These are phyloP conservation scores for Tephrocybe sp. DNA, from an alignment of 768 basidiomycete genomes.

Conservation along the genomic window DNA sequence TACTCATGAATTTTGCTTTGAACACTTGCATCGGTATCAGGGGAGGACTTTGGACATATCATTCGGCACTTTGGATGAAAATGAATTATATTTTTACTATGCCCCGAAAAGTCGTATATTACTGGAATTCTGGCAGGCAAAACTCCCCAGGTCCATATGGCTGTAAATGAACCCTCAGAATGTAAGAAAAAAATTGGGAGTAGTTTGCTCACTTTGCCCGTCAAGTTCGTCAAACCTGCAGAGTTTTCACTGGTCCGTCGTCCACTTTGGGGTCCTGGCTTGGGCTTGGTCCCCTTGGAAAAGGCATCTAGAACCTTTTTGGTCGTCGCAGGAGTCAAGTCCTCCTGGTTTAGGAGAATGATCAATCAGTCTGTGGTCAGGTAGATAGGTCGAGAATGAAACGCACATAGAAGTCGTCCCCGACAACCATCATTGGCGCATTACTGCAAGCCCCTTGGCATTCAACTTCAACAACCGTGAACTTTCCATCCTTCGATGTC, in stretches of 20 bases:
- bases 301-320: slow-evolving; percentile 80
- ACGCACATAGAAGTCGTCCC: slow-evolving; percentile 94
- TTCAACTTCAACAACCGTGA: slow-evolving; percentile 97
- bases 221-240: slow-evolving; percentile 80
- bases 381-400: background rate
- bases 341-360: slow-evolving; percentile 63
- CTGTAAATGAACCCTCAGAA: slow-evolving; percentile 39
- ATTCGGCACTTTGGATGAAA: background rate
- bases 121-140: slow-evolving; percentile 82
- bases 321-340: slow-evolving; percentile 73
- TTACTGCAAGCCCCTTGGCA: slow-evolving; percentile 99
- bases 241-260: slow-evolving; percentile 91
- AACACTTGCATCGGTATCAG: too few species aligned
- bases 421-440: slow-evolving; percentile 94
- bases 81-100: background rate
- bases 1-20: too few species aligned
- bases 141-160: slow-evolving; percentile 93
- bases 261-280: slow-evolving; percentile 90
- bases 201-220: slow-evolving; percentile 55
- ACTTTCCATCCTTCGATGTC: slow-evolving; percentile 95
- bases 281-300: slow-evolving; percentile 79
- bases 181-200: background rate
- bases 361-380: slow-evolving; percentile 12
- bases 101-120: background rate
- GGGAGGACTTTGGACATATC: too few species aligned